Evolutionary conservation across 441 rosid species (phyloP).

Genomic region (Jatropha multifida): DNA sequence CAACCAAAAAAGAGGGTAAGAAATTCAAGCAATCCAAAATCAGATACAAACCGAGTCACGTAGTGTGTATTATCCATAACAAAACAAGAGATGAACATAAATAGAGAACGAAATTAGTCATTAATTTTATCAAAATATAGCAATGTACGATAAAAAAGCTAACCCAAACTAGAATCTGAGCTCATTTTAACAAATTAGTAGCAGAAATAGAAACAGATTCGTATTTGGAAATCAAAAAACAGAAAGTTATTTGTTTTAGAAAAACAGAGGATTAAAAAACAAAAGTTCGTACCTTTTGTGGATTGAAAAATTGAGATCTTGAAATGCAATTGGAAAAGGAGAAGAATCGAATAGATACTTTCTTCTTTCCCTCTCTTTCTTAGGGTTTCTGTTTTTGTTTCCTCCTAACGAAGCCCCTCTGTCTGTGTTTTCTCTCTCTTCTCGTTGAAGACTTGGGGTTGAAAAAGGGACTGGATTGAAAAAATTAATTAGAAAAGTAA

Average conservation of each 20-base stretch:
- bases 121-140: slow-evolving; percentile 1
- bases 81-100: background rate
- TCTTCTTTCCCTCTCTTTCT: slow-evolving; percentile 19
- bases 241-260: background rate
- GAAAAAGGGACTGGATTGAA: slow-evolving; percentile 15
- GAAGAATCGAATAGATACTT: slow-evolving; percentile 9
- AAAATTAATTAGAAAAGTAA: background rate
- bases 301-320: slow-evolving; percentile 45
- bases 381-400: slow-evolving; percentile 22
- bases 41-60: background rate
- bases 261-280: background rate
- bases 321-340: slow-evolving; percentile 31
- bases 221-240: background rate
- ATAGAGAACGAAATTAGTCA: background rate
- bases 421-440: slow-evolving; percentile 18
- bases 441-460: slow-evolving; percentile 19
- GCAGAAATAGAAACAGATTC: slow-evolving; percentile 27
- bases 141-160: slow-evolving; percentile 23
- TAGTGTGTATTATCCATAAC: slow-evolving; percentile 1
- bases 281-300: slow-evolving; percentile 17
- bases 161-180: slow-evolving; percentile 11
- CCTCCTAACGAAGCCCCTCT: background rate
- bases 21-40: background rate
- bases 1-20: slow-evolving; percentile 13
- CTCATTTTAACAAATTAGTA: slow-evolving; percentile 2